Percentiles rank a stretch among this genome's conserved stretches.
Conservation (phyloP, 257 asterid genomes). For the Vinca minor region DNA sequence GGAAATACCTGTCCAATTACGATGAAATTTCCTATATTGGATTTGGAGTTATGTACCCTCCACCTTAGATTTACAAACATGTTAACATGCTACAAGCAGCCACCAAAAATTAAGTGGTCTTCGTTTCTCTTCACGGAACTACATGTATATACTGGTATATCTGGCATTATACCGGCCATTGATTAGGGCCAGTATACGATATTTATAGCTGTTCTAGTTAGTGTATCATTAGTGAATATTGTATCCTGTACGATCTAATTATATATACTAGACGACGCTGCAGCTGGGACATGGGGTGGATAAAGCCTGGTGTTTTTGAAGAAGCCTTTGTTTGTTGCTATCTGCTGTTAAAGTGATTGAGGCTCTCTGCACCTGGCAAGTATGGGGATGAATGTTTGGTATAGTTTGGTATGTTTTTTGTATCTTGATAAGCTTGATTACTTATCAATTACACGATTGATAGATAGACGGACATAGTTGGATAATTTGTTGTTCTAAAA, state of each 20-base stretch:
- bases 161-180: slow-evolving; percentile 5
- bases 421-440: background rate
- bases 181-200: slow-evolving; percentile 1
- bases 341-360: background rate
- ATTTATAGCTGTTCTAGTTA: slow-evolving; percentile 6
- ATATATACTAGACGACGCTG: background rate
- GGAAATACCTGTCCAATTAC: background rate
- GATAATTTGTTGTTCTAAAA: background rate
- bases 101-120: background rate
- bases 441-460: background rate
- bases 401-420: background rate
- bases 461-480: background rate
- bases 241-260: background rate
- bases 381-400: background rate
- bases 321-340: background rate
- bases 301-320: slow-evolving; percentile 4
- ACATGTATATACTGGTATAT: slow-evolving; percentile 10
- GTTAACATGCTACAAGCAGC: slow-evolving; percentile 10
- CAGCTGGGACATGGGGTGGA: background rate
- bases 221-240: background rate
- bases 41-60: slow-evolving; percentile 3
- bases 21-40: background rate
- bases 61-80: background rate
- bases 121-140: background rate
- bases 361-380: background rate